Conservation (phyloP, 345 rosid species). For the Hibiscus tridactylites region DNA sequence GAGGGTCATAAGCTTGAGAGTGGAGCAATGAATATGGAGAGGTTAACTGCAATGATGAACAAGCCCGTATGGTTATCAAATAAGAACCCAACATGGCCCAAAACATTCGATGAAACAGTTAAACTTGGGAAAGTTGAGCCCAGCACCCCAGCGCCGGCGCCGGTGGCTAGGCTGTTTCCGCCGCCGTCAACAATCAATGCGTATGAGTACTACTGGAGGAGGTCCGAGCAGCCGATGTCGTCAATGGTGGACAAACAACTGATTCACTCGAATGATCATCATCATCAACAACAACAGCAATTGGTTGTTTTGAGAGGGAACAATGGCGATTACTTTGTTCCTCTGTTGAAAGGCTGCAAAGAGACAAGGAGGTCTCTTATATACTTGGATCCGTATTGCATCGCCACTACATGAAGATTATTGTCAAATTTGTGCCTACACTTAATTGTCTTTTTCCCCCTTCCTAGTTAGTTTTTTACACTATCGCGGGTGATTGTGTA, state of each 20-base stretch:
- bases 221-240: constrained; percentile 27
- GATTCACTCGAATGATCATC: constrained; percentile 16
- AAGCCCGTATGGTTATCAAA: constrained; percentile 42
- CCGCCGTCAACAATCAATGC: constrained; percentile 28
- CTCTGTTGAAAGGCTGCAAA: constrained; percentile 56
- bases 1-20: constrained; percentile 24
- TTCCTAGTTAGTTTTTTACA: constrained; percentile 21
- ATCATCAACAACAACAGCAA: constrained; percentile 21
- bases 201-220: constrained; percentile 65
- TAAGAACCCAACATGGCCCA: constrained; percentile 44
- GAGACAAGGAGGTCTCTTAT: constrained; percentile 57
- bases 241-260: neutral
- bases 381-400: constrained; percentile 55
- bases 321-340: constrained; percentile 27
- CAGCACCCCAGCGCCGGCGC: constrained; percentile 17
- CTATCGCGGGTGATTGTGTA: constrained; percentile 24
- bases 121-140: constrained; percentile 24
- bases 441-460: neutral
- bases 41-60: constrained; percentile 43
- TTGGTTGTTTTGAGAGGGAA: constrained; percentile 20
- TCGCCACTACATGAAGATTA: constrained; percentile 54
- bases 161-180: constrained; percentile 30
- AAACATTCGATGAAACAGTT: constrained; percentile 22
- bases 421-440: neutral
- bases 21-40: constrained; percentile 36